These are phyloP conservation scores for Thraustochytrium striatum DNA, from an alignment of 352 stramenopile genomes.

Conservation along the genomic window DNA sequence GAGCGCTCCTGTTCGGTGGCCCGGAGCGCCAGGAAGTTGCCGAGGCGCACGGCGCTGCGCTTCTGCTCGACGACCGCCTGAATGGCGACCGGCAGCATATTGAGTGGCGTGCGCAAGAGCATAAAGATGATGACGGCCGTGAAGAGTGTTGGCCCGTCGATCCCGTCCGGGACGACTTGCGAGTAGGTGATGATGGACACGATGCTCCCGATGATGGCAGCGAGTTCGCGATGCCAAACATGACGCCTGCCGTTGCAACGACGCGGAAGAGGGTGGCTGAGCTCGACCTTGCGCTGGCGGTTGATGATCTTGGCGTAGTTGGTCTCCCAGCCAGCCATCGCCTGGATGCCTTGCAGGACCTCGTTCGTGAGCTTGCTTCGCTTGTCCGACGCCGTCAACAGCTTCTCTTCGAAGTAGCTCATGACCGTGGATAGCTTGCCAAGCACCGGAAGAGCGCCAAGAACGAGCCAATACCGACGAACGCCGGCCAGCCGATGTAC, in stretches of 20 bases:
- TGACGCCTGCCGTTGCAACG: slow-evolving; percentile 15
- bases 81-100: too few species aligned
- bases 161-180: not conserved
- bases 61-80: too few species aligned
- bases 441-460: too few species aligned
- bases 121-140: too few species aligned
- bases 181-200: not conserved
- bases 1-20: too few species aligned
- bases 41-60: too few species aligned
- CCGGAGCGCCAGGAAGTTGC: too few species aligned
- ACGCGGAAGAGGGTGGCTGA: not conserved
- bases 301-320: not conserved
- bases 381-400: too few species aligned
- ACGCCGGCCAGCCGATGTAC: not conserved
- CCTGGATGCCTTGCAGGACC: slow-evolving; percentile 80
- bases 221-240: not conserved
- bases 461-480: not conserved
- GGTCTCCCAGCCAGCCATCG: slow-evolving; percentile 87
- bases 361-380: slow-evolving; percentile 66
- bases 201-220: slow-evolving; percentile 1
- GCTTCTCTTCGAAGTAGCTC: too few species aligned
- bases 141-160: slow-evolving; percentile 23
- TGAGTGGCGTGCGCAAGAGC: too few species aligned
- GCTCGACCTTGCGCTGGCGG: not conserved
- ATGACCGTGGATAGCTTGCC: too few species aligned